Percentiles rank a stretch among this genome's conserved stretches.
Conservation (phyloP, 257 asterid genomes). For the Solanum chiquidenum region DNA sequence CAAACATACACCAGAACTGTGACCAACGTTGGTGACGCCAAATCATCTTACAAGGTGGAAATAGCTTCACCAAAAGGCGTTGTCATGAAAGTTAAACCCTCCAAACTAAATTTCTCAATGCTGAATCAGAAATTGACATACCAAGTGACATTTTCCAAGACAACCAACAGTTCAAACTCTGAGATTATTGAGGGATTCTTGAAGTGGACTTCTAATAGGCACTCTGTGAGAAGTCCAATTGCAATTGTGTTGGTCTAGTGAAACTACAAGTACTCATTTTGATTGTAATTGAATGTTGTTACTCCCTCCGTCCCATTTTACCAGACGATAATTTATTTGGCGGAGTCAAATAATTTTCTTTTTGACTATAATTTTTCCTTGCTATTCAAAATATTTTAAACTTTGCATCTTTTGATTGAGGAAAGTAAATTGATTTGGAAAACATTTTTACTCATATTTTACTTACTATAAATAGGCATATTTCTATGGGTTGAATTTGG, state of each 20-base stretch:
- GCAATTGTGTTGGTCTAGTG: background rate
- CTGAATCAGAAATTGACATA: slow-evolving; percentile 19
- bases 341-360: background rate
- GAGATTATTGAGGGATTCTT: slow-evolving; percentile 19
- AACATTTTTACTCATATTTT: no score
- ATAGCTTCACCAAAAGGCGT: slow-evolving; percentile 13
- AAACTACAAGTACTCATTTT: background rate
- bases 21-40: slow-evolving; percentile 28
- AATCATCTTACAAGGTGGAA: slow-evolving; percentile 13
- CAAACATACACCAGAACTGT: slow-evolving; percentile 29
- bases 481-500: no score
- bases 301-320: background rate
- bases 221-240: slow-evolving; percentile 30
- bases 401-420: background rate
- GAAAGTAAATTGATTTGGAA: no score
- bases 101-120: slow-evolving; percentile 2
- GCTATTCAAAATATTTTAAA: background rate
- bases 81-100: slow-evolving; percentile 16
- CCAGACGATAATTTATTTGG: background rate
- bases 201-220: slow-evolving; percentile 24
- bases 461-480: no score
- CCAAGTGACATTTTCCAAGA: slow-evolving; percentile 15
- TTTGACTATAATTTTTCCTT: no score
- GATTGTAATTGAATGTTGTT: background rate
- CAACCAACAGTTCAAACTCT: background rate